Base-by-base conservation (phyloP, 176 grass and related monocot species). In the Urochloa ruziziensis region DNA sequence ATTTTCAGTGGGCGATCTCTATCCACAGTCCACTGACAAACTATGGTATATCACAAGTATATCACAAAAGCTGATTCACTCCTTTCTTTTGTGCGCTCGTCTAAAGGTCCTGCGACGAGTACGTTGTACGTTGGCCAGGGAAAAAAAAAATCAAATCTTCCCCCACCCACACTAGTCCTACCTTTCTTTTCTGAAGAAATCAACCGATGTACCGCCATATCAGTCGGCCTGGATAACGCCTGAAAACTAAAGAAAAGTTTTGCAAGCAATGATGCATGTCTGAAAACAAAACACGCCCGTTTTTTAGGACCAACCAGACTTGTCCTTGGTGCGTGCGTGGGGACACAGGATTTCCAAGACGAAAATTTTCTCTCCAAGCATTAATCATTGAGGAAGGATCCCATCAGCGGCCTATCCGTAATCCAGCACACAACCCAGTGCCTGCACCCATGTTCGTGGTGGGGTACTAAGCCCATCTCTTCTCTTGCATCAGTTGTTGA, bases 281-380 rank as follows among this genome's bases (percentile, higher is more conserved):
- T 63, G 67, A 70, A 77, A 88, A 62, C 42, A 51, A 71, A 78
- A 71, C 72, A n/a, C 43, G 42, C 11, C 79, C 53, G 37, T 29
- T 57, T 53, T 75, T 58, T 8, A 0, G 21, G 49, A 9, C 30
- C 28, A 77, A 82, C 52, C 30, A 77, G 68, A 70, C 71, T 25
- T 69, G 51, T 23, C 79, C 59, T 79, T 33, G 39, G 37, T 60
- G 23, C 16, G 29, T 64, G 23, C n/a, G 39, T 65, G 37, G 62
- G 65, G n/a, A 73, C 43, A 40, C 66, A n/a, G 7, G 23, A 52
- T 54, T 49, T 4, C 43, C 39, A 40, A 62, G 61, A 7, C 57
- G 25, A 30, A 18, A 23, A 68, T 9, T 36, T 43, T 68, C 57
- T 68, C 7, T 64, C 27, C 27, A 17, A 32, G 10, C 35, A 16